phyloP scores from a whole-genome alignment of 768 basidiomycete genomes.

The Neoboletus subvelutipes region DNA sequence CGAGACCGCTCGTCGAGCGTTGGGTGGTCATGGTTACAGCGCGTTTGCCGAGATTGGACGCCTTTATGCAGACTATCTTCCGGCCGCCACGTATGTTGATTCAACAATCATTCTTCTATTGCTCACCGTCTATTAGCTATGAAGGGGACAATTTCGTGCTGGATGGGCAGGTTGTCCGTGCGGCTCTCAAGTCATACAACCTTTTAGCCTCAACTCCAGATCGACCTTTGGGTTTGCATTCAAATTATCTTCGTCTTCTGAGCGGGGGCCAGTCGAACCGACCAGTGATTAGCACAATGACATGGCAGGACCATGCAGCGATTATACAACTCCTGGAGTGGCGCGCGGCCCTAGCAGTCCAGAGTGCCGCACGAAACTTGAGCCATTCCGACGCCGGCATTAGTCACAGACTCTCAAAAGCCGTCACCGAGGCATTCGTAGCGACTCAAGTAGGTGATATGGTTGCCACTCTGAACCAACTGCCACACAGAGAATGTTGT shows the following conservation, averaged over 20 bases:
- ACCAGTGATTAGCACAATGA: constrained; percentile 22
- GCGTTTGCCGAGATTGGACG: constrained; percentile 64
- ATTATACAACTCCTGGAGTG: constrained; percentile 56
- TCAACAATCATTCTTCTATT: background rate
- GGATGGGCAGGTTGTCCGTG: constrained; percentile 70
- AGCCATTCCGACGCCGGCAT: constrained; percentile 50
- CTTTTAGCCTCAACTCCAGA: constrained; percentile 38
- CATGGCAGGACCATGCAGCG: constrained; percentile 40
- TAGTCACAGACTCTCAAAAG: constrained; percentile 58
- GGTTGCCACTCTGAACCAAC: constrained; percentile 33
- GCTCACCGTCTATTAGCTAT: constrained; percentile 40
- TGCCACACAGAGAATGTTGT: constrained; percentile 17
- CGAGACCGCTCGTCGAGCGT: constrained; percentile 63
- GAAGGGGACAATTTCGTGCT: constrained; percentile 83
- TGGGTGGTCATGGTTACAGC: constrained; percentile 81
- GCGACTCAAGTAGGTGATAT: constrained; percentile 53
- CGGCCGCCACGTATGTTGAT: constrained; percentile 55
- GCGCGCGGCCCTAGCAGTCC: constrained; percentile 63
- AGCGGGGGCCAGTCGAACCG: constrained; percentile 14
- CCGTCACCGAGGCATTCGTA: constrained; percentile 68
- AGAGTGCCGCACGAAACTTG: constrained; percentile 36
- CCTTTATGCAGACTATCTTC: constrained; percentile 64
- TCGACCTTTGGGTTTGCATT: constrained; percentile 15
- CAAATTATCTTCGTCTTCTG: constrained; percentile 56
- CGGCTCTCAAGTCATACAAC: constrained; percentile 60